These are phyloP conservation scores for Penicillium sp. DNA, from an alignment of 2,329 filamentous ascomycete species.

Conservation along the genomic window DNA sequence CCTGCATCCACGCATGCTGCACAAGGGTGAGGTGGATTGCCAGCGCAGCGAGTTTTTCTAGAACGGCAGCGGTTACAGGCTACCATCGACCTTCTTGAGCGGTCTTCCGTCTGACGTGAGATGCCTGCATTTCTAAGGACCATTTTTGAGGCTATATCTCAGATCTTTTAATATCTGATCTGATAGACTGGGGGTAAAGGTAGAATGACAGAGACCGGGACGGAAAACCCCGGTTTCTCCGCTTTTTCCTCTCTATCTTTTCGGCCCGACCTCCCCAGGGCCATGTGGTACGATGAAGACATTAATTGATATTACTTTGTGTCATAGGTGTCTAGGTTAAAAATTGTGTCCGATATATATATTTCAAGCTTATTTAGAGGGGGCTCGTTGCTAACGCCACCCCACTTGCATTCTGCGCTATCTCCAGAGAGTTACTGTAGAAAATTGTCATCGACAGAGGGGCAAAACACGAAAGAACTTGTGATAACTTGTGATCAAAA, in stretches of 20 bases:
- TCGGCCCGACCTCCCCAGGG: background rate
- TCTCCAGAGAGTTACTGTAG: background rate
- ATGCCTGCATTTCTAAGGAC: conserved; percentile 16
- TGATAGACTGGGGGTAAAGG: background rate
- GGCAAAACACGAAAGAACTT: background rate
- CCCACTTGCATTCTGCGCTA: background rate
- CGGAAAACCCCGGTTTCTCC: background rate
- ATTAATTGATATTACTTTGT: background rate
- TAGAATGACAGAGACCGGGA: background rate
- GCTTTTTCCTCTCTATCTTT: background rate
- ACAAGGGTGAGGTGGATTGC: conserved; percentile 36
- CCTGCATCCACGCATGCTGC: conserved; percentile 34
- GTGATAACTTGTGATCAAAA: conserved; percentile 28
- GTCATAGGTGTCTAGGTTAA: background rate
- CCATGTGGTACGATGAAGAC: background rate
- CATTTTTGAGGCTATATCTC: background rate
- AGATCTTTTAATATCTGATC: background rate
- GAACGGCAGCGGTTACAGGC: conserved; percentile 39
- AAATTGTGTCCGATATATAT: background rate
- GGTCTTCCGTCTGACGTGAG: conserved; percentile 20
- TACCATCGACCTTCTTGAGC: conserved; percentile 27
- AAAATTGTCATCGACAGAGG: background rate
- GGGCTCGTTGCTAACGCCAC: background rate
- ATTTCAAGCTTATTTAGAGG: background rate
- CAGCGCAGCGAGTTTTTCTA: conserved; percentile 38